Conservation (phyloP, 352 stramenopile genomes). For the Phytophthora boehmeriae region DNA sequence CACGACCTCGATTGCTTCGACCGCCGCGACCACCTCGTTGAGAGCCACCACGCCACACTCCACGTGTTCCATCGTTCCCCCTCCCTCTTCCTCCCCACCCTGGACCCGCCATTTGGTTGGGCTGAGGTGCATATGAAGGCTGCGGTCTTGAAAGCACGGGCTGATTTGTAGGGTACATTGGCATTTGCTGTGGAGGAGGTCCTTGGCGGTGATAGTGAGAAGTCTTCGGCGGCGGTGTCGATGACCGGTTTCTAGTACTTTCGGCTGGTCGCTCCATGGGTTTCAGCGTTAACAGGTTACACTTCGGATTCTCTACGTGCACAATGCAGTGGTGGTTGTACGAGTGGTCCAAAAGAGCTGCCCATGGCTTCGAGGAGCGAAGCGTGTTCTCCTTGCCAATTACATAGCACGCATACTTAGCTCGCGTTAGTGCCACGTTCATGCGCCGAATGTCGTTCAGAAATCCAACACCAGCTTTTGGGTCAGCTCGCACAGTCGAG, state of each 20-base stretch:
- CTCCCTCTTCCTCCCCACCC: conserved; percentile 44
- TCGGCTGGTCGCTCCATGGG: conserved; percentile 54
- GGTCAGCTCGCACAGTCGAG: conserved; percentile 86
- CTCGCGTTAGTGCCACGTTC: conserved; percentile 89
- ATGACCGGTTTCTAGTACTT: conserved; percentile 13
- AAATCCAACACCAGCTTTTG: conserved; percentile 83
- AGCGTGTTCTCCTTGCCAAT: conserved; percentile 85
- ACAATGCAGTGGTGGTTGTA: conserved; percentile 75
- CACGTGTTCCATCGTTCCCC: conserved; percentile 36
- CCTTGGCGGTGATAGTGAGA: conserved; percentile 28
- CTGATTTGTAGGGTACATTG: conserved; percentile 19
- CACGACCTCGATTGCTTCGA: conserved; percentile 37
- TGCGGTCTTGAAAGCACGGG: conserved; percentile 11
- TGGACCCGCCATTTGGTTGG: conserved; percentile 15
- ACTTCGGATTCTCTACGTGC: conserved; percentile 79
- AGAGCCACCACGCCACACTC: conserved; percentile 21
- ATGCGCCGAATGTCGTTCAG: conserved; percentile 90
- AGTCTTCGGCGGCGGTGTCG: conserved; percentile 14
- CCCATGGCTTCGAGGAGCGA: conserved; percentile 86
- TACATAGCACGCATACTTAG: conserved; percentile 90
- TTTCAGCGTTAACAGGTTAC: conserved; percentile 74
- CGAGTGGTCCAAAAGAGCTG: conserved; percentile 74
- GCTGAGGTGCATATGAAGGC: conserved; percentile 14
- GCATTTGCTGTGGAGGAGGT: conserved; percentile 9
- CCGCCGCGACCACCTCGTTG: conserved; percentile 40